phyloP scores from a whole-genome alignment of 1,284 basidiomycete genomes.

The Pseudozyma sp. region DNA sequence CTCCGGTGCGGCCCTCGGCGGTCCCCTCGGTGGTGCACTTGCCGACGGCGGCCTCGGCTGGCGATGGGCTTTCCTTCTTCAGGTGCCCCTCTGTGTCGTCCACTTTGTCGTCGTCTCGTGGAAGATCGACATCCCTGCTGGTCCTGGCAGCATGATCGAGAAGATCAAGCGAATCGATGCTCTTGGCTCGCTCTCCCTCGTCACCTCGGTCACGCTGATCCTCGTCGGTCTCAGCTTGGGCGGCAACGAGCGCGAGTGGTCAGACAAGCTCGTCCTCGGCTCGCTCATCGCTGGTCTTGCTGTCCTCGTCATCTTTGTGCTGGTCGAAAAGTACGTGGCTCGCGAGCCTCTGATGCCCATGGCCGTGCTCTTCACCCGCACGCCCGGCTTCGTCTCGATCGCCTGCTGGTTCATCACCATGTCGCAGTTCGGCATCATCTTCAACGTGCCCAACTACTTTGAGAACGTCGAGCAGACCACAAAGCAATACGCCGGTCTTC shows the following conservation, averaged over 20 bases:
- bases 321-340: constrained; percentile 71
- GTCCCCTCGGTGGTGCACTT: constrained; percentile 59
- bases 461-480: constrained; percentile 67
- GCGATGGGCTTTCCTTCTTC: constrained; percentile 67
- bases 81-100: constrained; percentile 69
- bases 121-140: constrained; percentile 70
- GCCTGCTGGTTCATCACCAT: constrained; percentile 70
- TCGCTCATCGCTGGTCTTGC: constrained; percentile 68
- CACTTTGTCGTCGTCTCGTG: constrained; percentile 68
- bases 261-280: constrained; percentile 57
- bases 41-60: constrained; percentile 62
- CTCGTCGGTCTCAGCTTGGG: constrained; percentile 68
- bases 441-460: constrained; percentile 69
- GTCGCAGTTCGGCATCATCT: constrained; percentile 69
- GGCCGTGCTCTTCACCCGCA: constrained; percentile 68
- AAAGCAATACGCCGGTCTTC: constrained; percentile 66
- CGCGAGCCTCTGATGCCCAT: constrained; percentile 69
- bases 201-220: constrained; percentile 66
- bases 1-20: constrained; percentile 68
- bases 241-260: constrained; percentile 64
- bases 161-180: constrained; percentile 70
- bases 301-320: constrained; percentile 72
- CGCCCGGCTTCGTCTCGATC: constrained; percentile 69
- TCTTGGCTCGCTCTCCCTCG: constrained; percentile 69
- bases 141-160: constrained; percentile 67